phyloP scores from a whole-genome alignment of 345 rosid species.

The Eucalyptus shirleyi region DNA sequence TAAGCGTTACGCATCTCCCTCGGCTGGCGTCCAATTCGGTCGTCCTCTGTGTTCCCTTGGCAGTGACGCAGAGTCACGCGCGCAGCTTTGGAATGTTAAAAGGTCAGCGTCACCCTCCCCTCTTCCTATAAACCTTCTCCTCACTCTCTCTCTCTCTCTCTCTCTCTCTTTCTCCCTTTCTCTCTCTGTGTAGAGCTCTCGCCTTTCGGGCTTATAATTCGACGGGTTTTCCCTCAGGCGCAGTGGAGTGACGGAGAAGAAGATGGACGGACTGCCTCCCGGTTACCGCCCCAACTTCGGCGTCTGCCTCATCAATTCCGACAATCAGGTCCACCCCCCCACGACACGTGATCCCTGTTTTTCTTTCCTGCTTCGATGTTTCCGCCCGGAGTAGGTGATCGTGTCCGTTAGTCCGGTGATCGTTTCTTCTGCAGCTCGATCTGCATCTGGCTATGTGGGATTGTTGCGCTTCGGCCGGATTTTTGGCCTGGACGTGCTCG shows the following conservation, averaged over 20 bases:
- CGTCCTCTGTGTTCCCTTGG: not conserved
- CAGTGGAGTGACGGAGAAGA: conserved; percentile 10
- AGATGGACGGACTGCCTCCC: conserved; percentile 88
- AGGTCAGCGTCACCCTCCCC: not conserved
- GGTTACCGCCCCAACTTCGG: conserved; percentile 99
- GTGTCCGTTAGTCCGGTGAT: not conserved
- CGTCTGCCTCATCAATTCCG: conserved; percentile 86
- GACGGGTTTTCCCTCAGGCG: not conserved
- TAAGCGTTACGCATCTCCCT: not conserved
- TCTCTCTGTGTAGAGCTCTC: not conserved
- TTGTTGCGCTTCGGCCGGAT: not conserved
- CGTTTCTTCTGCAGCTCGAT: not conserved
- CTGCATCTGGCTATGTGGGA: not conserved
- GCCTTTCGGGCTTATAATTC: not conserved
- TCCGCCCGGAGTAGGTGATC: not conserved
- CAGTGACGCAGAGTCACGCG: not conserved
- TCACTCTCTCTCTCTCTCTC: not conserved
- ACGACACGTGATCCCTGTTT: not conserved
- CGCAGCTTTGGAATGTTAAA: not conserved
- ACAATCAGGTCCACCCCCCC: conserved; percentile 41
- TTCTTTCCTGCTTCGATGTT: not conserved
- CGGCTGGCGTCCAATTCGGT: not conserved
- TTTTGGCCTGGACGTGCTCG: not conserved
- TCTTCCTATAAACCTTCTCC: not conserved
- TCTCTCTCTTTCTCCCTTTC: not conserved